phyloP scores from a whole-genome alignment of 306 rosid genomes.

The Canavalia ensiformis region DNA sequence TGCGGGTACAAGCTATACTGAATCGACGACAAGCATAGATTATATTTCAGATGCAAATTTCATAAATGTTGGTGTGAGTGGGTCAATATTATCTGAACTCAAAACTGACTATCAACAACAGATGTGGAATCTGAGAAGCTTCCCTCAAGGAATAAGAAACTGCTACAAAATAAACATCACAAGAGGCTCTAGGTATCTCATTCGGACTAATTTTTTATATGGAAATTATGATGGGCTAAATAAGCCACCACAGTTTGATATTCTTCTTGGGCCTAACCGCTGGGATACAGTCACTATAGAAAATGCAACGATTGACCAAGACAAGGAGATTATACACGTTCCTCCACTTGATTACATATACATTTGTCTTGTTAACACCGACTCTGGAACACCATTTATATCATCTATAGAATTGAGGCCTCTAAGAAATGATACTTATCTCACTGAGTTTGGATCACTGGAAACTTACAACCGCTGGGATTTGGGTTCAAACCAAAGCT shows the following conservation, averaged over 20 bases:
- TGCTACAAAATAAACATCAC: constrained; percentile 58
- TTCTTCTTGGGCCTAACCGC: constrained; percentile 52
- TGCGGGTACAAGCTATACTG: constrained; percentile 39
- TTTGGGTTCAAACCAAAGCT: constrained; percentile 31
- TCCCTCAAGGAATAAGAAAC: constrained; percentile 59
- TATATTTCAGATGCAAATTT: constrained; percentile 60
- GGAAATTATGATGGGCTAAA: constrained; percentile 58
- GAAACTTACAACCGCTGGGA: not conserved
- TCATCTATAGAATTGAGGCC: constrained; percentile 58
- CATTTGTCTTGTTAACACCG: constrained; percentile 58
- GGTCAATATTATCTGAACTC: constrained; percentile 1
- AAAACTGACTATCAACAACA: constrained; percentile 13
- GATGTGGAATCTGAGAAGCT: constrained; percentile 48
- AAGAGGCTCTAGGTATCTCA: constrained; percentile 46
- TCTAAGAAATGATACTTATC: constrained; percentile 43
- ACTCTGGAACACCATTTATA: constrained; percentile 57
- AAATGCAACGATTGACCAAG: not conserved
- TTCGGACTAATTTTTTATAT: constrained; percentile 45
- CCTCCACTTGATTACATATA: constrained; percentile 45
- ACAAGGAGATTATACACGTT: constrained; percentile 49
- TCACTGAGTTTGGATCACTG: constrained; percentile 32
- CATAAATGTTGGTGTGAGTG: constrained; percentile 50
- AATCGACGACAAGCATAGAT: constrained; percentile 36
- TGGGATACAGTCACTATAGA: constrained; percentile 48
- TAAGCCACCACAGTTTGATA: constrained; percentile 50